phyloP scores from a whole-genome alignment of 2,329 filamentous ascomycete species.

The Xylaria sp. region DNA sequence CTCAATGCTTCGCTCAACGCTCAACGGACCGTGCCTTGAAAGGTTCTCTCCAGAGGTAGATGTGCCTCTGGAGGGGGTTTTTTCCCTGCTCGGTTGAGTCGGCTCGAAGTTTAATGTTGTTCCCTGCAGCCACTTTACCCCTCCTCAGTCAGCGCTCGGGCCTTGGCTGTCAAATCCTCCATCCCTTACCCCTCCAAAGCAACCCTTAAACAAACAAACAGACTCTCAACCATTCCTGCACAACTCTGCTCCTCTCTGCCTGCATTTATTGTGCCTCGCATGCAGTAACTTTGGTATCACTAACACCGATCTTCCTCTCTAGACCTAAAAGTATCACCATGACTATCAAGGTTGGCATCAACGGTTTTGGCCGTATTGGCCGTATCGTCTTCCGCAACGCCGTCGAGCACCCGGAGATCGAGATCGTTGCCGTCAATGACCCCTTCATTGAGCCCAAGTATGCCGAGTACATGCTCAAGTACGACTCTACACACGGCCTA shows the following conservation, averaged over 20 bases:
- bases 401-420: slow-evolving; percentile 84
- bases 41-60: slow-evolving; percentile 1
- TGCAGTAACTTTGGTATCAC: neutral
- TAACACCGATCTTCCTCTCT: slow-evolving; percentile 18
- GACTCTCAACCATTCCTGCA: neutral
- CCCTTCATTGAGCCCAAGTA: slow-evolving; percentile 98
- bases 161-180: slow-evolving; percentile 3
- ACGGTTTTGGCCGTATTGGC: slow-evolving; percentile 99
- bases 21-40: neutral
- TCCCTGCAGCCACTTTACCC: neutral
- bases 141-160: slow-evolving; percentile 6
- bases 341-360: slow-evolving; percentile 87
- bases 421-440: slow-evolving; percentile 97
- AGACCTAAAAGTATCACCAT: slow-evolving; percentile 44
- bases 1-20: no score
- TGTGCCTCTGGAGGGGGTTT: neutral
- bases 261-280: neutral
- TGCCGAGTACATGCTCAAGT: slow-evolving; percentile 99
- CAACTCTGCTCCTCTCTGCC: neutral
- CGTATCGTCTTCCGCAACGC: slow-evolving; percentile 99
- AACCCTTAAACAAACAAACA: neutral
- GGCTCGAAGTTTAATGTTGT: slow-evolving; percentile 9
- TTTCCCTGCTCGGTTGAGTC: slow-evolving; percentile 1
- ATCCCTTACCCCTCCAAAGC: slow-evolving; percentile 9
- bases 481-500: slow-evolving; percentile 93